These are phyloP conservation scores for Goffeauzyma gilvescens DNA, from an alignment of 768 basidiomycete genomes.

Conservation along the genomic window DNA sequence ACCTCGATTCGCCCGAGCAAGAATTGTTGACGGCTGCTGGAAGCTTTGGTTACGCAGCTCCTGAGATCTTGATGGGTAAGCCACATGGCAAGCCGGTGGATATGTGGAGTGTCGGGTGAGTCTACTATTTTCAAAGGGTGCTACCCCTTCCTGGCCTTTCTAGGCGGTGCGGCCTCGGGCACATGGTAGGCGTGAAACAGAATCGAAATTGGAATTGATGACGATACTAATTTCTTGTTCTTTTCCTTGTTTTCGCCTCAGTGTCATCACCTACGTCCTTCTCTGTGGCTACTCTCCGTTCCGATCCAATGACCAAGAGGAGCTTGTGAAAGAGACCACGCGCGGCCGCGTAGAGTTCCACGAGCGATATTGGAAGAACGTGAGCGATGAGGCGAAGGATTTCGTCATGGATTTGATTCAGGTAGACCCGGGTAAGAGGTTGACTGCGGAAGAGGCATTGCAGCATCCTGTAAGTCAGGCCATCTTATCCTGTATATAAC, in stretches of 20 bases:
- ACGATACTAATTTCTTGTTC: no score
- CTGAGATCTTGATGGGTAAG: slow-evolving; percentile 42
- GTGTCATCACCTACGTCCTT: slow-evolving; percentile 84
- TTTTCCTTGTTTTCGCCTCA: slow-evolving; percentile 25
- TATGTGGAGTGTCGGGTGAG: slow-evolving; percentile 78
- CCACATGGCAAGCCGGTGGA: slow-evolving; percentile 87
- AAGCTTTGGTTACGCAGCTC: slow-evolving; percentile 73
- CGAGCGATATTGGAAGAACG: slow-evolving; percentile 81
- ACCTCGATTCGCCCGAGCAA: slow-evolving; percentile 25
- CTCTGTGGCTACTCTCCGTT: slow-evolving; percentile 93
- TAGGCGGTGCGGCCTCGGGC: no score
- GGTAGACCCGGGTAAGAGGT: slow-evolving; percentile 50
- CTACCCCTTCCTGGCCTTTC: no score
- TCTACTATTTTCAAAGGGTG: no score
- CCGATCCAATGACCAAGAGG: slow-evolving; percentile 56
- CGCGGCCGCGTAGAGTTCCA: slow-evolving; percentile 76
- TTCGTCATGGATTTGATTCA: slow-evolving; percentile 59
- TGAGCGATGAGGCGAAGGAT: slow-evolving; percentile 60
- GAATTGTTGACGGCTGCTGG: slow-evolving; percentile 26
- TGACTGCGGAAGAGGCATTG: slow-evolving; percentile 54
- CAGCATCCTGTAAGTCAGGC: slow-evolving; percentile 45
- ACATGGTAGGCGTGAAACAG: no score
- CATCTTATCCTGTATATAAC: neutral
- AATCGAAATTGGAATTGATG: no score
- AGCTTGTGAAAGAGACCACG: slow-evolving; percentile 65